Percentiles rank a stretch among this genome's conserved stretches.
phyloP scores from a whole-genome alignment of 306 rosid species.

The Begonia loranthoides region DNA sequence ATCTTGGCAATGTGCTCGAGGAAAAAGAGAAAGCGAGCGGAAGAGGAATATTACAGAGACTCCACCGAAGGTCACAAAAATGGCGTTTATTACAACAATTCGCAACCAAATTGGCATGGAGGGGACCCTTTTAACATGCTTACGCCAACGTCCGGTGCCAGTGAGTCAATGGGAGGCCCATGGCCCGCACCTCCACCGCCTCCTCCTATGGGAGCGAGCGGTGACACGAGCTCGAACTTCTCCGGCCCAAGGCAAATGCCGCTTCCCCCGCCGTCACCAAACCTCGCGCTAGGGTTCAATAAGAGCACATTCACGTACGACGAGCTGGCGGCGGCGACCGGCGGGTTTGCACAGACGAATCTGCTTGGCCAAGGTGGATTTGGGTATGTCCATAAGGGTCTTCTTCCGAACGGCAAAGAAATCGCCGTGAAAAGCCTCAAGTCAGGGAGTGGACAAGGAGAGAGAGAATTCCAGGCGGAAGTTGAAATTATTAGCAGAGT shows the following conservation, averaged over 20 bases:
- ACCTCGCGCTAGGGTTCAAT: conserved; percentile 41
- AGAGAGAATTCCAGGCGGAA: conserved; percentile 77
- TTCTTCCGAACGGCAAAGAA: conserved; percentile 59
- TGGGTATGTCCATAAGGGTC: conserved; percentile 79
- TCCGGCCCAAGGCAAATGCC: conserved; percentile 22
- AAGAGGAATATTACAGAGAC: conserved; percentile 37
- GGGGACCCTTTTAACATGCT: conserved; percentile 41
- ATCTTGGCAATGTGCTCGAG: conserved; percentile 23
- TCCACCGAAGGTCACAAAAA: conserved; percentile 38
- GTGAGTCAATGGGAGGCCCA: background rate
- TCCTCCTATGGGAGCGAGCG: conserved; percentile 18
- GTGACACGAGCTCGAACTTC: conserved; percentile 35
- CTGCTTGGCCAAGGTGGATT: conserved; percentile 85
- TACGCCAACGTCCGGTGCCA: too few species aligned
- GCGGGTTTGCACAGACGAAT: conserved; percentile 32
- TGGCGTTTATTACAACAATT: conserved; percentile 25
- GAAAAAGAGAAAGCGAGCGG: conserved; percentile 21
- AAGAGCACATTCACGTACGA: conserved; percentile 66
- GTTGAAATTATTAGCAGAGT: conserved; percentile 80
- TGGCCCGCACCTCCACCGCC: conserved; percentile 34
- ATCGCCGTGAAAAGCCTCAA: conserved; percentile 79
- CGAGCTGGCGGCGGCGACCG: conserved; percentile 61
- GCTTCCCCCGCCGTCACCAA: conserved; percentile 71
- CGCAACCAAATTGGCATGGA: conserved; percentile 28
- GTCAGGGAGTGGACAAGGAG: conserved; percentile 64